Evolutionary conservation across 2,329 filamentous ascomycete species (phyloP).

Genomic region (Diaporthe helianthi): DNA sequence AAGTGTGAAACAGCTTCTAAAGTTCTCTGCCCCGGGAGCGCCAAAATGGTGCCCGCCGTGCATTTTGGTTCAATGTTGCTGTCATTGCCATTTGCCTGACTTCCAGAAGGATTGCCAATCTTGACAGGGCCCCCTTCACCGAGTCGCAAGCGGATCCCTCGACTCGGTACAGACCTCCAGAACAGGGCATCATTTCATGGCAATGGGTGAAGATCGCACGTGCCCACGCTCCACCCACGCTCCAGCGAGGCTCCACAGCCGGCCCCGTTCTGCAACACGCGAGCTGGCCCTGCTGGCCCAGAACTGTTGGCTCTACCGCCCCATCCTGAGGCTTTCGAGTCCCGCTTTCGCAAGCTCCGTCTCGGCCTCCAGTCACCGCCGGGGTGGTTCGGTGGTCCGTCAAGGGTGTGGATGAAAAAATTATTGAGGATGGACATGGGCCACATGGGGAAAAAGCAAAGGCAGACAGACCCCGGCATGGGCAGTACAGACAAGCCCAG

Average conservation of each 20-base stretch:
- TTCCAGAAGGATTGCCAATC: background rate
- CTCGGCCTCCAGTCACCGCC: conserved; percentile 31
- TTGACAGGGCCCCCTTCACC: conserved; percentile 23
- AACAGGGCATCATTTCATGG: conserved; percentile 25
- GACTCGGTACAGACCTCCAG: conserved; percentile 22
- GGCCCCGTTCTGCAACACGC: conserved; percentile 19
- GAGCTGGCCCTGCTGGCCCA: conserved; percentile 26
- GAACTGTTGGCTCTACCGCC: conserved; percentile 3
- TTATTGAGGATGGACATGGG: background rate
- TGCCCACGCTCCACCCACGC: conserved; percentile 31
- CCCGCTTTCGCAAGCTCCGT: conserved; percentile 35
- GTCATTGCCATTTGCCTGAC: conserved; percentile 12
- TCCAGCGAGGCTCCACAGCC: conserved; percentile 1
- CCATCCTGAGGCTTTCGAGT: conserved; percentile 28
- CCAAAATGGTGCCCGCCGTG: conserved; percentile 10
- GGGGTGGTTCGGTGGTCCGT: conserved; percentile 26
- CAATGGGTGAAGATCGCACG: conserved; percentile 30
- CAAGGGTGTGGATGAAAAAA: conserved; percentile 14
- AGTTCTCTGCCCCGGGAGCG: conserved; percentile 2
- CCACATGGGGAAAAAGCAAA: background rate
- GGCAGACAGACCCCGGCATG: background rate
- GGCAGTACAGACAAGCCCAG: conserved; percentile 12
- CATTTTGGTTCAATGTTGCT: background rate
- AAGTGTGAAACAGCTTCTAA: conserved; percentile 18
- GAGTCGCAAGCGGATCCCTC: conserved; percentile 25